Evolutionary conservation across 139 green algal genomes (phyloP).

Genomic region (Chlorokybus atmophyticus): DNA sequence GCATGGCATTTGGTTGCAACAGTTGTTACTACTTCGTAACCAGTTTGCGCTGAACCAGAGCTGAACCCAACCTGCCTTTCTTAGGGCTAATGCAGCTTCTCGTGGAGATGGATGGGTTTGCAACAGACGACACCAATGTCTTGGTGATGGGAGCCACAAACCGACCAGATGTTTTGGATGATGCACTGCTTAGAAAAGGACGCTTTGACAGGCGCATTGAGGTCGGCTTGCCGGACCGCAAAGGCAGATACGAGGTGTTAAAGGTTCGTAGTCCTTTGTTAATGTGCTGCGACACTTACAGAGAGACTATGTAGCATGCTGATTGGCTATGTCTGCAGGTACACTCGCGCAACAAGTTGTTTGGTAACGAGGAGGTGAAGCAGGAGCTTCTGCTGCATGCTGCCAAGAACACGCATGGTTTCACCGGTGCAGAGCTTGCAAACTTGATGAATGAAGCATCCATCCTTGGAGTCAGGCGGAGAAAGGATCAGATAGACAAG

Average conservation of each 20-base stretch:
- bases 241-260: conserved; percentile 13
- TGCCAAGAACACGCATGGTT: conserved; percentile 10
- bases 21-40: too few species aligned
- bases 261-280: neutral
- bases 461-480: conserved; percentile 13
- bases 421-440: conserved; percentile 18
- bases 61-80: too few species aligned
- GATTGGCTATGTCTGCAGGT: conserved; percentile 4
- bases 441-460: conserved; percentile 24
- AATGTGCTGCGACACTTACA: neutral
- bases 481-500: conserved; percentile 16
- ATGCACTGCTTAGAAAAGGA: conserved; percentile 61
- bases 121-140: conserved; percentile 5
- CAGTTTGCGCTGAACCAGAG: too few species aligned
- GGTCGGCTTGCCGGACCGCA: conserved; percentile 11
- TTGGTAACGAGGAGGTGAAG: neutral
- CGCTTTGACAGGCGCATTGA: conserved; percentile 72
- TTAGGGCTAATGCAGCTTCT: conserved; percentile 84
- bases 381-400: conserved; percentile 13
- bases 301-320: neutral
- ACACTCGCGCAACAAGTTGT: conserved; percentile 13
- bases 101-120: conserved; percentile 94
- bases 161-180: conserved; percentile 46
- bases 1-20: too few species aligned
- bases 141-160: conserved; percentile 22